A percentile compares a stretch with the other conserved stretches of the same genome.
These are phyloP conservation scores for Coemansia sp. DNA, from an alignment of 192 early-diverging fungal genomes.

Conservation along the genomic window DNA sequence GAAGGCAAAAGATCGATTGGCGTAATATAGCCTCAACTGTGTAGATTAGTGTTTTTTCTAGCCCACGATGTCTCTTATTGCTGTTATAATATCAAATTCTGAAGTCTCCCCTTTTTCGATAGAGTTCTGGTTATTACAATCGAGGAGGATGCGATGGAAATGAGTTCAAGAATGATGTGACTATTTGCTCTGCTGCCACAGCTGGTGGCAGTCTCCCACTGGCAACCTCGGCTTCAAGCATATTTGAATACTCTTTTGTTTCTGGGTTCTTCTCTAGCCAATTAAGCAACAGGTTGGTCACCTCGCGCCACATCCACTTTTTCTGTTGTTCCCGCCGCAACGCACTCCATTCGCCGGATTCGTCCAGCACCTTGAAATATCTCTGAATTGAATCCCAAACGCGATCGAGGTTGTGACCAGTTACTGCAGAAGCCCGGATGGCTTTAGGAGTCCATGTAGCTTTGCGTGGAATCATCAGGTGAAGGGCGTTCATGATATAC, in stretches of 20 bases:
- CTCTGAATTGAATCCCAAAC: conserved; percentile 29
- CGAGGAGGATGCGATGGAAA: not conserved
- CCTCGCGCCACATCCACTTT: conserved; percentile 52
- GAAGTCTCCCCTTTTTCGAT: too few species aligned
- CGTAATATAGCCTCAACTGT: conserved; percentile 8
- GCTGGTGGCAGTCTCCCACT: conserved; percentile 23
- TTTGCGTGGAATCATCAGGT: conserved; percentile 33
- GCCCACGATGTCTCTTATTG: not conserved
- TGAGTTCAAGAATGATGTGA: conserved; percentile 17
- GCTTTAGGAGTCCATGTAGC: conserved; percentile 34
- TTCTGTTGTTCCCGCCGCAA: conserved; percentile 32
- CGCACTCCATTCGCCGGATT: conserved; percentile 34
- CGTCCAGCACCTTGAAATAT: conserved; percentile 21
- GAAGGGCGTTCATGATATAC: conserved; percentile 50
- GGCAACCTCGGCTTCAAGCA: conserved; percentile 16
- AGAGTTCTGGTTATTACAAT: not conserved
- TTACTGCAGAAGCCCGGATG: conserved; percentile 38
- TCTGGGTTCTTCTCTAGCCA: conserved; percentile 15
- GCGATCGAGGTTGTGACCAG: conserved; percentile 37
- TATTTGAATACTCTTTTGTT: conserved; percentile 12
- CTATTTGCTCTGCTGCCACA: conserved; percentile 38
- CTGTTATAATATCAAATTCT: not conserved
- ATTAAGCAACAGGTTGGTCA: conserved; percentile 24
- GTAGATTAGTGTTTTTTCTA: not conserved
- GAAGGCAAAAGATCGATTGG: conserved; percentile 26